A percentile compares a stretch with the other conserved stretches of the same genome.
These are phyloP conservation scores for Aspergillus panamensis DNA, from an alignment of 495 filamentous ascomycete genomes.

Conservation along the genomic window DNA sequence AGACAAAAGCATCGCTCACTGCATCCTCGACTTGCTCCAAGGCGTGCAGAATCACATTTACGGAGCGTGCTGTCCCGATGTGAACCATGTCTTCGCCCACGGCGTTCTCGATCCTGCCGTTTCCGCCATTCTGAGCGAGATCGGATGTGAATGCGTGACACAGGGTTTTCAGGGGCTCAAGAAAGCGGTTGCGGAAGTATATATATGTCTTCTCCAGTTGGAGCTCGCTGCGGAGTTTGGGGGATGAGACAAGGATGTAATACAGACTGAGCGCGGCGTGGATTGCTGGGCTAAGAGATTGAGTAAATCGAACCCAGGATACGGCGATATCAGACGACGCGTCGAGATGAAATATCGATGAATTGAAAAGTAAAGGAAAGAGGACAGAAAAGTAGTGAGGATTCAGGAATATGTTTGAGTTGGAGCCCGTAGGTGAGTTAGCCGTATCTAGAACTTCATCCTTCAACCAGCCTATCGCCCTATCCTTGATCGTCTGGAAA, in stretches of 20 bases:
- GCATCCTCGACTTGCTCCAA: constrained; percentile 40
- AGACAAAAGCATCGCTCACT: constrained; percentile 33
- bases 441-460: constrained; percentile 65
- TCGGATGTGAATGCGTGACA: constrained; percentile 38
- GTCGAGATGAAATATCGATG: constrained; percentile 23
- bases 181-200: constrained; percentile 40
- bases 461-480: constrained; percentile 82
- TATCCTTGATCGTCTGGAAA: constrained; percentile 71
- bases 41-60: constrained; percentile 35
- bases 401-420: constrained; percentile 32
- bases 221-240: constrained; percentile 28
- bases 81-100: constrained; percentile 41
- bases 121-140: constrained; percentile 36
- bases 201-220: constrained; percentile 37
- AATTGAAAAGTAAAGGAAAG: constrained; percentile 35
- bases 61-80: constrained; percentile 38
- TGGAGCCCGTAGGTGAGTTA: constrained; percentile 15
- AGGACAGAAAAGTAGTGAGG: constrained; percentile 52
- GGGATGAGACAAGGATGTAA: constrained; percentile 41
- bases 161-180: constrained; percentile 32
- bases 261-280: constrained; percentile 46
- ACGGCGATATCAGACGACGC: constrained; percentile 31
- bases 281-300: constrained; percentile 35
- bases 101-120: constrained; percentile 36
- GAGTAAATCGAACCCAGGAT: constrained; percentile 38